These are phyloP conservation scores for Lactuca saligna DNA, from an alignment of 129 eudicot species.

Conservation along the genomic window DNA sequence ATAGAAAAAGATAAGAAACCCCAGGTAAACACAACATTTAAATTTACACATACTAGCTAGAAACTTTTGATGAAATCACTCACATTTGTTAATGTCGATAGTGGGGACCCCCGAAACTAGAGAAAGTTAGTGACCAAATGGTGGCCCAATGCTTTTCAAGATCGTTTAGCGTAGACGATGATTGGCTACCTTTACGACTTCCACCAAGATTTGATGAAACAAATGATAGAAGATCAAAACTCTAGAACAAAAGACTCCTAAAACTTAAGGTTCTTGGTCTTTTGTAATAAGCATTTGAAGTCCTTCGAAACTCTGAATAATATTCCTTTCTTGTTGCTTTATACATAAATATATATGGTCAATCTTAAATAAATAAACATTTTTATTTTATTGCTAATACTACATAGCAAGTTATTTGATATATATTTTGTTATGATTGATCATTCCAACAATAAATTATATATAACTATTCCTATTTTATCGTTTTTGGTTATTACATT, in stretches of 20 bases:
- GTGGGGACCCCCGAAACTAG: slow-evolving; percentile 38
- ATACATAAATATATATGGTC: too few species aligned
- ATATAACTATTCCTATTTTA: too few species aligned
- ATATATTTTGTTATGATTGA: too few species aligned
- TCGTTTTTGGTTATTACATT: too few species aligned
- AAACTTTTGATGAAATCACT: not conserved
- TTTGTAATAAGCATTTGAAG: too few species aligned
- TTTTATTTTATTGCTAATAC: too few species aligned
- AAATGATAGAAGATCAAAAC: slow-evolving; percentile 10
- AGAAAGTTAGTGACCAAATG: slow-evolving; percentile 32
- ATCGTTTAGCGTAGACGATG: slow-evolving; percentile 26
- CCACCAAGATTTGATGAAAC: slow-evolving; percentile 13
- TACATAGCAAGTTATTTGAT: too few species aligned
- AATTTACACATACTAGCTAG: not conserved
- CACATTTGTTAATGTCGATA: slow-evolving; percentile 16
- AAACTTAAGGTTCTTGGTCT: too few species aligned
- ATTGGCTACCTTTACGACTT: slow-evolving; percentile 33
- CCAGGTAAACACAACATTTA: slow-evolving; percentile 20
- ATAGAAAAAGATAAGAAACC: slow-evolving; percentile 43
- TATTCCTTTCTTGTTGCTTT: not conserved
- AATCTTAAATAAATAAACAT: too few species aligned
- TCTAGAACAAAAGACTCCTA: slow-evolving; percentile 12
- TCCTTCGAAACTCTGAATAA: too few species aligned
- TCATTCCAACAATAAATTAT: too few species aligned
- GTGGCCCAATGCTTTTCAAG: slow-evolving; percentile 17